Conservation (phyloP, 495 filamentous ascomycete species). For the Hyaloscypha variabilis region DNA sequence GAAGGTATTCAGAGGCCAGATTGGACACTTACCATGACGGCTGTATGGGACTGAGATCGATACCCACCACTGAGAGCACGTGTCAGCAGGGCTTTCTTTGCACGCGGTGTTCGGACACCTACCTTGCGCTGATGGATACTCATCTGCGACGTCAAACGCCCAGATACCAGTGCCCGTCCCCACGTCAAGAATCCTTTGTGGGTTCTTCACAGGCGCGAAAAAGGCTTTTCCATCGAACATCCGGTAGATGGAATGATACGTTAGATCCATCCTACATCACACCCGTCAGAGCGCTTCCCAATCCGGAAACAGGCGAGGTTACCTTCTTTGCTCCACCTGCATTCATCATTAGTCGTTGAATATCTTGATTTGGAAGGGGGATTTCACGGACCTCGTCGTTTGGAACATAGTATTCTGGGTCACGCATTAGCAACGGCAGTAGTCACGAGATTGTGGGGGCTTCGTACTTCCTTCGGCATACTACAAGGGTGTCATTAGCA, state of each 20-base stretch:
- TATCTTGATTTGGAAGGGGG: neutral
- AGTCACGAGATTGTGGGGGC: neutral
- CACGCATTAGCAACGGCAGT: neutral
- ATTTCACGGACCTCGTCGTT: neutral
- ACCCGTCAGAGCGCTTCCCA: neutral
- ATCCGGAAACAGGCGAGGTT: neutral
- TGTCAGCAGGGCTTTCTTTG: constrained; percentile 5
- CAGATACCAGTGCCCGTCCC: constrained; percentile 33
- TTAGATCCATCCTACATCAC: neutral
- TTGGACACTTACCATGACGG: constrained; percentile 35
- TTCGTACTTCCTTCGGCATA: neutral
- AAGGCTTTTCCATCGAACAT: constrained; percentile 21
- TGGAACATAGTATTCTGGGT: neutral
- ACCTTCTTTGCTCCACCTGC: neutral
- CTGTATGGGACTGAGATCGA: constrained; percentile 33
- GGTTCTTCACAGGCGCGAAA: constrained; percentile 27
- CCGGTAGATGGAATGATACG: neutral
- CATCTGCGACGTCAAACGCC: constrained; percentile 28
- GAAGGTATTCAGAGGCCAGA: too few species aligned
- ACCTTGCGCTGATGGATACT: constrained; percentile 20
- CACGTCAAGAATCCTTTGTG: constrained; percentile 31
- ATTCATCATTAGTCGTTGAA: neutral
- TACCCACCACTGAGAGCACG: constrained; percentile 37
- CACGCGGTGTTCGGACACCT: constrained; percentile 30
- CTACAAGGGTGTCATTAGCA: neutral